Percentiles rank a stretch among this genome's conserved stretches.
phyloP scores from a whole-genome alignment of 2,329 filamentous ascomycete genomes.

The Clonostachys chloroleuca region DNA sequence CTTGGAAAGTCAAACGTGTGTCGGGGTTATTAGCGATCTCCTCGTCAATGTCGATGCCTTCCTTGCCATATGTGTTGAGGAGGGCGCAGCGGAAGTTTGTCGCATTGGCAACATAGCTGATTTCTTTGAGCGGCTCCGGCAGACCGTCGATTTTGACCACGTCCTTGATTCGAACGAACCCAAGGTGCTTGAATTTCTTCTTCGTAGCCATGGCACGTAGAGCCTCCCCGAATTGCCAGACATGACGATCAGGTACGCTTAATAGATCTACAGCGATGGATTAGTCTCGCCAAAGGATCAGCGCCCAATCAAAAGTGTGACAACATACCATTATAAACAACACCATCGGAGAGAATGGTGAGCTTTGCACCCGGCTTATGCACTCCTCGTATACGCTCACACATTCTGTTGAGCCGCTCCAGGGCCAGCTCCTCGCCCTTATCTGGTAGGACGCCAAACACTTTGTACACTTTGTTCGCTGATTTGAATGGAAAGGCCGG shows the following conservation, averaged over 20 bases:
- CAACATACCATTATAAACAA: slow-evolving; percentile 45
- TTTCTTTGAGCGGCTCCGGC: slow-evolving; percentile 31
- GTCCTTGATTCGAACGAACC: slow-evolving; percentile 39
- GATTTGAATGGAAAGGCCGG: slow-evolving; percentile 25
- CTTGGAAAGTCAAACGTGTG: slow-evolving; percentile 18
- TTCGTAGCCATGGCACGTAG: slow-evolving; percentile 28
- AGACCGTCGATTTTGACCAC: slow-evolving; percentile 29
- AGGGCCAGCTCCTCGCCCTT: slow-evolving; percentile 22
- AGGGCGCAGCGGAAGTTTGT: slow-evolving; percentile 19
- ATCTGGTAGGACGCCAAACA: slow-evolving; percentile 18
- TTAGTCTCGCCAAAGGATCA: neutral
- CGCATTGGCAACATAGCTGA: slow-evolving; percentile 24
- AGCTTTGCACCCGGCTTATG: slow-evolving; percentile 18
- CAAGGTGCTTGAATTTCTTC: slow-evolving; percentile 32
- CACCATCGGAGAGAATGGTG: slow-evolving; percentile 46
- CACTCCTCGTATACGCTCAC: slow-evolving; percentile 12
- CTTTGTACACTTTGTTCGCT: slow-evolving; percentile 23
- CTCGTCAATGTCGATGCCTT: slow-evolving; percentile 15
- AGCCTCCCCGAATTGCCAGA: slow-evolving; percentile 43
- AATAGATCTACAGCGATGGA: slow-evolving; percentile 31
- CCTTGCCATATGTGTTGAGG: slow-evolving; percentile 13
- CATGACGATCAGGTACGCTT: slow-evolving; percentile 37
- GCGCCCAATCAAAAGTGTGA: neutral
- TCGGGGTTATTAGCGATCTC: slow-evolving; percentile 18
- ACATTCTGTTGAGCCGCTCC: slow-evolving; percentile 15